These are phyloP conservation scores for Trypanosoma conorhini DNA, from an alignment of 208 protist species.

Conservation along the genomic window DNA sequence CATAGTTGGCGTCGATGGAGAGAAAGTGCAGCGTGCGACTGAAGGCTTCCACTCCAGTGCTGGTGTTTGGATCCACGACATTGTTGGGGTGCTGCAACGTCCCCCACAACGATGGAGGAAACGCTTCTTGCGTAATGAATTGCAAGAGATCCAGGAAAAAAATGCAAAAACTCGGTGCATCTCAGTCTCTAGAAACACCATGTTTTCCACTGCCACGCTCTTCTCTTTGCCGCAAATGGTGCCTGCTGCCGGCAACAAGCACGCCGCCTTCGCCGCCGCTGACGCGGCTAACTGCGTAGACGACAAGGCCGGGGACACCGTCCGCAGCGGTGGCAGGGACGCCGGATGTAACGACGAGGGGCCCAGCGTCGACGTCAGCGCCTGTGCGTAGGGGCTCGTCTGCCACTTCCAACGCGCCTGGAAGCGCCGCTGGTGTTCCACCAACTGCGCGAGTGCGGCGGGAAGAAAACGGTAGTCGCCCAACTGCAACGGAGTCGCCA, in stretches of 20 bases:
- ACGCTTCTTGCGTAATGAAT: slow-evolving; percentile 44
- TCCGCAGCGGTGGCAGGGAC: no score
- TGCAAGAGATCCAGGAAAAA: slow-evolving; percentile 41
- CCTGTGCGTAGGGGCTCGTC: neutral
- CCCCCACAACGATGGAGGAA: slow-evolving; percentile 42
- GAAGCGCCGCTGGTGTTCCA: slow-evolving; percentile 38
- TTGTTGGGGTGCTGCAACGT: neutral
- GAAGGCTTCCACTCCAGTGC: slow-evolving; percentile 12
- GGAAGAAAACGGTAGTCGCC: slow-evolving; percentile 63
- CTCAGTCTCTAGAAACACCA: slow-evolving; percentile 46
- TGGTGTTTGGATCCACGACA: neutral
- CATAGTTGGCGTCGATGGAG: slow-evolving; percentile 59
- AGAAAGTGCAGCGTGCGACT: slow-evolving; percentile 60
- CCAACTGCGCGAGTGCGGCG: slow-evolving; percentile 33
- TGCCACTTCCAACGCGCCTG: slow-evolving; percentile 16
- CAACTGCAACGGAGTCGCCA: slow-evolving; percentile 55
- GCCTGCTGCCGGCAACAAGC: neutral
- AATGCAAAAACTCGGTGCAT: slow-evolving; percentile 45
- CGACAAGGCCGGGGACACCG: neutral
- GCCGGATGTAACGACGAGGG: neutral
- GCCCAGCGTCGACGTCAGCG: neutral
- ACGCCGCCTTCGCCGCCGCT: neutral
- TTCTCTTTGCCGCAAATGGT: neutral
- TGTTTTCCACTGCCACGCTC: neutral
- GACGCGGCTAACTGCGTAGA: neutral